Base-by-base conservation (phyloP, 345 rosid genomes). In the Theobroma cacao region DNA sequence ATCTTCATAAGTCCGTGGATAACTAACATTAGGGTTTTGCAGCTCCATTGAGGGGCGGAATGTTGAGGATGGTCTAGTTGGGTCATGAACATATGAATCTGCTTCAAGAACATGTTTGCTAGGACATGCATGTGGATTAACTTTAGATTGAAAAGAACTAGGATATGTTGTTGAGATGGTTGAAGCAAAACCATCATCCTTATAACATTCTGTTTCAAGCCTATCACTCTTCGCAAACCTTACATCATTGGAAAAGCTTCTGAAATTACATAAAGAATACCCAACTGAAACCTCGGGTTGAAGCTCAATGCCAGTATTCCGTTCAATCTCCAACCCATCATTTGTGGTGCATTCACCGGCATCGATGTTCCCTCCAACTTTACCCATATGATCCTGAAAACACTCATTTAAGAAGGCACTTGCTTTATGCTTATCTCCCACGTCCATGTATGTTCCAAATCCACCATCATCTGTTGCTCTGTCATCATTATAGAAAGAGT, bases 81-180 rank as follows among this genome's bases (percentile, higher is more conserved):
- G 92, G 78, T 62, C 68, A 60, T 81, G 72, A 75, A 65, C 43
- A 58, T 26, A 77, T 47, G 85, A 78, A 74, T 77, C 80, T 70
- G 76, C 75, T 69, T 64, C 83, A 55, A 63, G 40, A 30, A 28
- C 48, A 65, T 68, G 52, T 72, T 36, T 80, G 76, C 79, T 62
- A 43, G 79, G 56, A 53, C 63, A 52, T 9, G 75, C 17, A 43
- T 76, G 41, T 70, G 69, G n/a, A 58, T 56, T 17, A 66, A 31
- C 13, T 31, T 67, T 77, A 65, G 81, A 71, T 75, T 59, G 76
- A 79, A 77, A 74, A 36, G 26, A 56, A 33, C 60, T 75, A 36
- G 52, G 77, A 47, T 52, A 33, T n/a, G 55, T 7, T 22, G 63
- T 58, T 60, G 82, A 75, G 72, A n/a, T 24, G 12, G 40, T 66